These are phyloP conservation scores for Aspergillus sp. DNA, from an alignment of 2,329 filamentous ascomycete genomes.

Conservation along the genomic window DNA sequence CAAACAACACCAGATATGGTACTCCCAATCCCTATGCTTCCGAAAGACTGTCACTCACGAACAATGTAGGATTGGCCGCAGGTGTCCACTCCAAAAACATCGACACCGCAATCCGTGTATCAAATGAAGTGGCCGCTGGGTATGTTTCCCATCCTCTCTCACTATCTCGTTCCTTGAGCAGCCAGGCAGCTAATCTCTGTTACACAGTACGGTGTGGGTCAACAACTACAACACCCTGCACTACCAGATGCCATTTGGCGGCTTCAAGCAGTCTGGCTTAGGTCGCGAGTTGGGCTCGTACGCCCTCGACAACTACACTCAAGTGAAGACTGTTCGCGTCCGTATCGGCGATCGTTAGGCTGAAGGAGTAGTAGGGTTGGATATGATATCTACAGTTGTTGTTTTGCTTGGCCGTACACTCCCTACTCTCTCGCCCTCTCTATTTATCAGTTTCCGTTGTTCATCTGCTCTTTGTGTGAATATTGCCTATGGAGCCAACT, in stretches of 20 bases:
- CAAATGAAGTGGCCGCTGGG: conserved; percentile 49
- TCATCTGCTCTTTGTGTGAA: no score
- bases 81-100: conserved; percentile 68
- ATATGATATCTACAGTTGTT: no score
- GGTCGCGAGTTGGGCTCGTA: conserved; percentile 20
- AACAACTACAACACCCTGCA: conserved; percentile 62
- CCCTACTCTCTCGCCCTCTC: no score
- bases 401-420: no score
- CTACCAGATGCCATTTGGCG: conserved; percentile 37
- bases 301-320: conserved; percentile 16
- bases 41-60: conserved; percentile 44
- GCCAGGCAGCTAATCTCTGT: no score
- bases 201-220: conserved; percentile 46
- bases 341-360: conserved; percentile 11
- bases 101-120: conserved; percentile 69
- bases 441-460: no score
- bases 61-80: conserved; percentile 55
- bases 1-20: conserved; percentile 66
- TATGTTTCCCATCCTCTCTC: no score
- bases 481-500: no score
- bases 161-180: no score
- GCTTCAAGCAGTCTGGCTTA: conserved; percentile 17
- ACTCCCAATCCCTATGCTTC: conserved; percentile 49
- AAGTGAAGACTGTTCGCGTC: conserved; percentile 14
- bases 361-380: no score